A percentile compares a stretch with the other conserved stretches of the same genome.
phyloP scores from a whole-genome alignment of 2,329 filamentous ascomycete genomes.

The Trichoderma asperellum region DNA sequence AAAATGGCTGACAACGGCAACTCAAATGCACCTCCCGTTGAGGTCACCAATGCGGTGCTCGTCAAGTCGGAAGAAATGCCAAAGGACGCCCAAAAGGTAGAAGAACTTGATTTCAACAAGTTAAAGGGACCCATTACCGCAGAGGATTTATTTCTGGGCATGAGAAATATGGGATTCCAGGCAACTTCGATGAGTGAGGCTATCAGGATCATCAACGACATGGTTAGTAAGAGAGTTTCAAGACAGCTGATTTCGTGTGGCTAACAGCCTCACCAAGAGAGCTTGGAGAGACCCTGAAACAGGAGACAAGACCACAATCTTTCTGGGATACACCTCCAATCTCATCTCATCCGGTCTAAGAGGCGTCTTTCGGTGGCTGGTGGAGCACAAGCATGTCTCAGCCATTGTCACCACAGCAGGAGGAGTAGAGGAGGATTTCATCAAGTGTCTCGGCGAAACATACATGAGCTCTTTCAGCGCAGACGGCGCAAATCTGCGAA shows the following conservation, averaged over 20 bases:
- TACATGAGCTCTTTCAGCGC: slow-evolving; percentile 88
- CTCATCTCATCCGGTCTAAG: slow-evolving; percentile 94
- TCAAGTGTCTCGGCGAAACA: slow-evolving; percentile 94
- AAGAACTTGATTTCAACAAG: slow-evolving; percentile 90
- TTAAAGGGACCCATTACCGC: slow-evolving; percentile 79
- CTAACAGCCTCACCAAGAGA: slow-evolving; percentile 51
- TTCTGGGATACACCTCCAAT: slow-evolving; percentile 96
- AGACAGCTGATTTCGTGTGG: neutral
- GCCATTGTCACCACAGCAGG: slow-evolving; percentile 95
- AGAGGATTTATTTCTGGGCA: slow-evolving; percentile 78
- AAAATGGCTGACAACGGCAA: slow-evolving; percentile 43
- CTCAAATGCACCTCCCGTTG: slow-evolving; percentile 56
- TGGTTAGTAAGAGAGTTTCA: slow-evolving; percentile 64
- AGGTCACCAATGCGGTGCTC: slow-evolving; percentile 79
- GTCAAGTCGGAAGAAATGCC: slow-evolving; percentile 83
- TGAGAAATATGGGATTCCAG: slow-evolving; percentile 81
- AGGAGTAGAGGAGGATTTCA: slow-evolving; percentile 95
- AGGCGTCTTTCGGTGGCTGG: slow-evolving; percentile 88
- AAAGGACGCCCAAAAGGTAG: slow-evolving; percentile 75
- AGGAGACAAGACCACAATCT: slow-evolving; percentile 82
- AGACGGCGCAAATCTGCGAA: slow-evolving; percentile 74
- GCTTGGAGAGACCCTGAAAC: slow-evolving; percentile 81
- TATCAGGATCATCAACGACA: slow-evolving; percentile 89
- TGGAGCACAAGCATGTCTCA: slow-evolving; percentile 89
- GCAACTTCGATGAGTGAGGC: slow-evolving; percentile 79